Evolutionary conservation across 2,329 filamentous ascomycete species (phyloP), one percentile per base, ranked within the genome.

Genomic region (Dryadomyces quercus-mongolicae): DNA sequence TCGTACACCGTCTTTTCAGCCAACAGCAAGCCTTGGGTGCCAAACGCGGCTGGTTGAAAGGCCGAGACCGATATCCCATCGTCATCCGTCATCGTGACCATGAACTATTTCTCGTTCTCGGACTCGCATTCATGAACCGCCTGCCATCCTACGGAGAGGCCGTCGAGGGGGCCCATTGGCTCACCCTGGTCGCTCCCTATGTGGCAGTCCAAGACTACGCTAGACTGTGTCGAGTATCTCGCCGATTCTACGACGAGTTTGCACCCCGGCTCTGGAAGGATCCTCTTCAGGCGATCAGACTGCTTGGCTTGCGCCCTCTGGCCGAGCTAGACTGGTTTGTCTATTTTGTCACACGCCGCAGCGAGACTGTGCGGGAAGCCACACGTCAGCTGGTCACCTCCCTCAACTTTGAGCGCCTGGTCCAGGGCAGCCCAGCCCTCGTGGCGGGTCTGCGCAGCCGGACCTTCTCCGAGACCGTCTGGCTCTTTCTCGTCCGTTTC

Each of bases 111-210:
- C 25, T 31, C 25, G 8, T 31, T 31, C n/a, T n/a, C n/a, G n/a
- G 25, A 31, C 25, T 31, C 25, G 25, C 25, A 31, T 8, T 13
- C 18, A 68, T 70, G 66, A 64, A 67, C 9, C 56, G 61, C 12
- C 70, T 74, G n/a, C 77, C 78, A 1, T 77, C 78, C 0, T 82
- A 82, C 62, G 65, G 70, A 51, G 71, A 80, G 56, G 77, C 78
- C 52, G 72, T 68, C 2, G 61, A 67, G 8, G 65, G 62, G 10
- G 62, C 62, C 52, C 72, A 80, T 67, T 80, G 77, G 75, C 67
- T 80, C 16, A 63, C 63, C 34, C 58, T 80, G 4, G 72, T 72
- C 13, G 74, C 70, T 7, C 70, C 74, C 1, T 74, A 72, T 58
- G 58, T 79, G 49, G 60, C 64, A 2, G 59, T 68, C 45, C 55